These are phyloP conservation scores for Acacia acuminata DNA, from an alignment of 306 rosid species.

Conservation along the genomic window DNA sequence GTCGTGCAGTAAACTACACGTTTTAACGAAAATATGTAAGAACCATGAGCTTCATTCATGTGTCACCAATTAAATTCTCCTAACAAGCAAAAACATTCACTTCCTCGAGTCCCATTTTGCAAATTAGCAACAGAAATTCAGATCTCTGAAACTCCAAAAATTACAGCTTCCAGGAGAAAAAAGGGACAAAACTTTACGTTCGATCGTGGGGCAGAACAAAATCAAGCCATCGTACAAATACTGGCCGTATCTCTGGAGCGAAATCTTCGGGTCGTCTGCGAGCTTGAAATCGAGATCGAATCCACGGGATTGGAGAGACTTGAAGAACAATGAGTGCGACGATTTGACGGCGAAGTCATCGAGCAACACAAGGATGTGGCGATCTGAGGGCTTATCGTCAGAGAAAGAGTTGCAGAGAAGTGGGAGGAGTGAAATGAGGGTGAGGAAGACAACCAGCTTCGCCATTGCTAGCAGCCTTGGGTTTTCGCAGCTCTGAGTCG, in stretches of 20 bases:
- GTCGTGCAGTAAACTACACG: neutral
- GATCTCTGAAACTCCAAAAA: conserved; percentile 17
- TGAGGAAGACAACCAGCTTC: conserved; percentile 57
- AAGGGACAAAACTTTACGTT: conserved; percentile 52
- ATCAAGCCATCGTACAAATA: conserved; percentile 80
- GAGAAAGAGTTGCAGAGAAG: conserved; percentile 67
- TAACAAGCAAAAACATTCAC: neutral
- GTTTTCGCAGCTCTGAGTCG: conserved; percentile 26
- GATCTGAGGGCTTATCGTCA: conserved; percentile 70
- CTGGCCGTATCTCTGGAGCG: conserved; percentile 84
- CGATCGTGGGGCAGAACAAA: conserved; percentile 78
- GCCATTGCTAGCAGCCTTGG: conserved; percentile 52
- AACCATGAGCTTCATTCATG: neutral
- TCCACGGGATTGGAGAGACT: conserved; percentile 82
- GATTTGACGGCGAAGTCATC: conserved; percentile 88
- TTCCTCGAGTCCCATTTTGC: neutral
- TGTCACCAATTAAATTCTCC: neutral
- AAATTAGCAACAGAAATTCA: conserved; percentile 6
- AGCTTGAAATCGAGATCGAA: conserved; percentile 93
- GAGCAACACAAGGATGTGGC: conserved; percentile 78
- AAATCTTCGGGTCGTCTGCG: conserved; percentile 84
- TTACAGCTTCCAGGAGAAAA: neutral
- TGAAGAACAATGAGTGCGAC: conserved; percentile 84
- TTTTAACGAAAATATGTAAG: neutral
- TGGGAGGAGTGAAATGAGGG: conserved; percentile 62